Conservation (phyloP, 768 basidiomycete species). For the Punctularia strigosozonata region DNA sequence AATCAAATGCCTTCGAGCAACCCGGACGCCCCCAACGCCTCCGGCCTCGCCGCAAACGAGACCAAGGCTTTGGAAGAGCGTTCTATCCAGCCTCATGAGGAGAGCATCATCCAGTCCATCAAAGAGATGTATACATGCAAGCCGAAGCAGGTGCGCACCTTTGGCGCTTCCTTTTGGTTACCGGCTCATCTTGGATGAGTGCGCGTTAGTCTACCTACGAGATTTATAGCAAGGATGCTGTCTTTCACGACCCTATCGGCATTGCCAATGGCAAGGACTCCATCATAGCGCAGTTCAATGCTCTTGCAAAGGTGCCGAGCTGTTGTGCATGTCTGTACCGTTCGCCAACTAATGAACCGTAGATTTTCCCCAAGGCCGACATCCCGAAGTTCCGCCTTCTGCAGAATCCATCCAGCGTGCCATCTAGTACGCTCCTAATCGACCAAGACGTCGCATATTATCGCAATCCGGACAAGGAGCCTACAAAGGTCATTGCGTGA, state of each 20-base stretch:
- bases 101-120: constrained; percentile 26
- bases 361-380: constrained; percentile 32
- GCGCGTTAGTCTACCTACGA: constrained; percentile 26
- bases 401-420: constrained; percentile 25
- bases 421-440: constrained; percentile 27
- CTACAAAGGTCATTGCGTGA: constrained; percentile 24
- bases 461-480: constrained; percentile 23
- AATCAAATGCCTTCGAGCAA: constrained; percentile 13
- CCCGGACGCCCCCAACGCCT: constrained; percentile 20
- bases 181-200: neutral
- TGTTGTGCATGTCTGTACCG: neutral
- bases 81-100: constrained; percentile 20
- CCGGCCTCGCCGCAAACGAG: constrained; percentile 26
- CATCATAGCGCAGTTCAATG: constrained; percentile 32
- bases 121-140: constrained; percentile 33
- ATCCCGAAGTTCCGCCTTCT: constrained; percentile 30
- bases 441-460: constrained; percentile 37
- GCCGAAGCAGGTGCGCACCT: constrained; percentile 19
- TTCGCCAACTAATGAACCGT: neutral
- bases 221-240: constrained; percentile 27
- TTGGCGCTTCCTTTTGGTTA: neutral
- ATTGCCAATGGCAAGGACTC: constrained; percentile 28
- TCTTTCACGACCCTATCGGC: constrained; percentile 36
- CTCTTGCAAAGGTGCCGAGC: constrained; percentile 25
- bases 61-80: constrained; percentile 27